Evolutionary conservation across 805 yeast genomes (phyloP), one percentile per base, ranked within the genome.

Genomic region (Komagataella mondaviorum): DNA sequence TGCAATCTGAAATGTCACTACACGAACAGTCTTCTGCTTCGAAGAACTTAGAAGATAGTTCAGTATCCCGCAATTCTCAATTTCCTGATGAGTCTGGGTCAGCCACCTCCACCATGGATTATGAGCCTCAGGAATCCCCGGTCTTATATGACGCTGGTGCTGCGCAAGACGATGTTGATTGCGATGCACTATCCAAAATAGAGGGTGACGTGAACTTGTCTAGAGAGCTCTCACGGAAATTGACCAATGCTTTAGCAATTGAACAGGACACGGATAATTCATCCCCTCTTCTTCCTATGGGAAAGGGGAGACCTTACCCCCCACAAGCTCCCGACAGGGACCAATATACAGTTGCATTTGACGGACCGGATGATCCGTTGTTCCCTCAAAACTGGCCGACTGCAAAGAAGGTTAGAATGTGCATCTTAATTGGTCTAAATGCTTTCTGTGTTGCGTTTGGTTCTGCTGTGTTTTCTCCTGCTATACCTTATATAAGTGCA

Each of bases 371-470:
- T 48, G 96, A 89, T 61, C 95, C 95, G 1, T 53, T 66, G 6
- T 88, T 82, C 63, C 96, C 96, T 0, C 82, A 81, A 61, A 88
- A 89, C 62, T 88, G 90, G 91, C 63, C 83, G 0, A 12, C 69
- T 45, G 58, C 51, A 46, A 71, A 67, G 53, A 84, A 81, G 59
- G n/a, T 71, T 1, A 48, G 63, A 7, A 65, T 71, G n/a, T 72
- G 81, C 60, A 45, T 61, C 0, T 57, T 71, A 7, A 64, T 81
- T 47, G 81, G 81, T n/a, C 61, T 67, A 24, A 61, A 72, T 53
- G 78, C 86, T 30, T 63, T 65, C 51, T 57, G 69, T 47, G 72
- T 81, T 44, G 74, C 90, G 2, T 80, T 85, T 76, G 93, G 95
- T 48, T 87, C 96, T 2, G 85, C 96, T n/a, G 74, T 87, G 61